These are phyloP conservation scores for Neoarthrinium moseri DNA, from an alignment of 2,329 filamentous ascomycete genomes.

Conservation along the genomic window DNA sequence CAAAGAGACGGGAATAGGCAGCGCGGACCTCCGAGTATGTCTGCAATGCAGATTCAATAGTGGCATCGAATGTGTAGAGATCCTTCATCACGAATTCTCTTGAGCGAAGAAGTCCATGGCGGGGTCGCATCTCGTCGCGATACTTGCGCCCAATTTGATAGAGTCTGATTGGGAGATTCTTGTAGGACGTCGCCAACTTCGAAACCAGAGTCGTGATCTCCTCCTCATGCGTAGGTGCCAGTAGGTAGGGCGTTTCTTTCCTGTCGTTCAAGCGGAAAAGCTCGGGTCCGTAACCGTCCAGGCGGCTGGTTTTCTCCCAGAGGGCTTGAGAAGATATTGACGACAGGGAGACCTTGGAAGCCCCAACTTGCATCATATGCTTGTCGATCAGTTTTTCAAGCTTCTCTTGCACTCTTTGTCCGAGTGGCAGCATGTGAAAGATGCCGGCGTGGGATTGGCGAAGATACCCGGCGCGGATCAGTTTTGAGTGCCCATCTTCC, in stretches of 20 bases:
- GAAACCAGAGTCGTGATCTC: conserved; percentile 86
- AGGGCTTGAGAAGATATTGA: conserved; percentile 81
- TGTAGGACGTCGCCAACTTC: conserved; percentile 74
- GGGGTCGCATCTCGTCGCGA: conserved; percentile 84
- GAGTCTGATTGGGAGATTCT: conserved; percentile 78
- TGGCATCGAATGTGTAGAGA: conserved; percentile 89
- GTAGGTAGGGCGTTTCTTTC: conserved; percentile 69
- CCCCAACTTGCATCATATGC: conserved; percentile 81
- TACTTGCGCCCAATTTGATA: conserved; percentile 97
- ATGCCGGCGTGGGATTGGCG: conserved; percentile 85
- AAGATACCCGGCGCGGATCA: conserved; percentile 70
- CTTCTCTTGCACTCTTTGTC: conserved; percentile 84
- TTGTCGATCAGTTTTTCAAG: conserved; percentile 82
- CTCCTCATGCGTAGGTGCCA: conserved; percentile 94
- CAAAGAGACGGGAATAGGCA: conserved; percentile 76
- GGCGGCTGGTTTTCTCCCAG: conserved; percentile 80
- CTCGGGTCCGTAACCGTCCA: conserved; percentile 72
- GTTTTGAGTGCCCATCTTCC: conserved; percentile 65
- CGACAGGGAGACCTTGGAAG: conserved; percentile 79
- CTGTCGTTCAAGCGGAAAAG: conserved; percentile 80
- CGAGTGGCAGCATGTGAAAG: conserved; percentile 88
- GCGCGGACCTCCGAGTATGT: conserved; percentile 75
- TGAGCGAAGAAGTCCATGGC: conserved; percentile 82
- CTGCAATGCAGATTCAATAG: conserved; percentile 63
- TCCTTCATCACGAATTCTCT: conserved; percentile 98